Base-by-base conservation (phyloP, 78 protist species). In the Isochrysis galbana region DNA sequence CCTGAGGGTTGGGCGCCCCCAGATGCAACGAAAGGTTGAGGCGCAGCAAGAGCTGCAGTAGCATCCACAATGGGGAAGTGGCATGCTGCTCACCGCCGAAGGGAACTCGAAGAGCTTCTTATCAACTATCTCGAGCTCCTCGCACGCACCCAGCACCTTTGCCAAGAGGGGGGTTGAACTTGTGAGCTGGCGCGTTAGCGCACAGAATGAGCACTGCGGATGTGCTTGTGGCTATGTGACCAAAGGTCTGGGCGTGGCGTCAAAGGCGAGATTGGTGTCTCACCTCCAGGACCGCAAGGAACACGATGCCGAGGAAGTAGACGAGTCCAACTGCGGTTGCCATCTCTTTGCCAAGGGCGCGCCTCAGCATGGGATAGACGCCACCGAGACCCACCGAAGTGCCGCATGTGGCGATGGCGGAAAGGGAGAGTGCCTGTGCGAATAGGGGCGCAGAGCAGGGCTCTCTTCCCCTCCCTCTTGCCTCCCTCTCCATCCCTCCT, bases 391-490 rank as follows among this genome's bases (percentile, higher is more conserved):
- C 1, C 29, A n/a, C 42, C 5, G 14, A 22, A 22, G 69, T n/a
- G 47, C 93, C 94, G 87, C 94, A 93, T 7, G 96, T 93, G 38
- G 92, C 83, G 39, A 96, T 36, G 23, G 96, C 97, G 46, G 93
- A 92, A 10, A 91, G 25, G 39, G 96, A 91, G 11, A 89, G 38
- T 2, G 94, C 55, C n/a, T n/a, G n/a, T n/a, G n/a, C n/a, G n/a
- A n/a, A n/a, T n/a, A n/a, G n/a, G n/a, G n/a, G n/a, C n/a, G n/a
- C n/a, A n/a, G n/a, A n/a, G n/a, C n/a, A n/a, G n/a, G n/a, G n/a
- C n/a, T n/a, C n/a, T n/a, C n/a, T n/a, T n/a, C n/a, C n/a, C n/a
- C n/a, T n/a, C n/a, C n/a, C n/a, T n/a, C n/a, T n/a, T n/a, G n/a
- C n/a, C n/a, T n/a, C n/a, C n/a, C n/a, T n/a, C n/a, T n/a, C n/a